Evolutionary conservation across 768 basidiomycete species (phyloP).

Genomic region (Psilocybe subaeruginosa): DNA sequence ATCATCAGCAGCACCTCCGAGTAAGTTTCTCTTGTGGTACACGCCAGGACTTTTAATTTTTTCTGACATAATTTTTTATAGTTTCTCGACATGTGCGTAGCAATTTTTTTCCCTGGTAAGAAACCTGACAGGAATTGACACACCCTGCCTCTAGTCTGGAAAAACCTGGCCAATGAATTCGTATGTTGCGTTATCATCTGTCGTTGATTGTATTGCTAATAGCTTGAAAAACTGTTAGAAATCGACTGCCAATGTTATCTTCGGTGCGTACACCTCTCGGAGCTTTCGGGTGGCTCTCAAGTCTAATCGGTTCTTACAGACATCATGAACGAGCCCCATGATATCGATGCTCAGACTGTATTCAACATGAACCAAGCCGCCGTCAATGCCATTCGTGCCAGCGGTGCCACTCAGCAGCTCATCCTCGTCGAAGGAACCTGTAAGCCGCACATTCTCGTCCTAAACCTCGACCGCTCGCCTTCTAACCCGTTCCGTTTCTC

Average conservation of each 20-base stretch:
- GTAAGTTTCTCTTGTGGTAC: constrained; percentile 33
- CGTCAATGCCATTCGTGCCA: constrained; percentile 64
- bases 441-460: constrained; percentile 17
- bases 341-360: constrained; percentile 53
- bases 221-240: constrained; percentile 27
- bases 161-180: constrained; percentile 56
- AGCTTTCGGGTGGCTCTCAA: no score
- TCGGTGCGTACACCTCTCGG: constrained; percentile 29
- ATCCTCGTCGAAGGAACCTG: constrained; percentile 50
- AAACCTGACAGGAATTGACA: neutral
- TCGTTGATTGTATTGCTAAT: neutral
- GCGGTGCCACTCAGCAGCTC: constrained; percentile 61
- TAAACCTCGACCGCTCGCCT: neutral
- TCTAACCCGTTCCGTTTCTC: constrained; percentile 21
- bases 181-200: constrained; percentile 32
- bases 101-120: neutral
- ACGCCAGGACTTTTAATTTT: neutral
- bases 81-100: neutral
- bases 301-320: constrained; percentile 17
- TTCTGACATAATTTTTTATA: neutral
- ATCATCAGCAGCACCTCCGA: constrained; percentile 50
- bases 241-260: constrained; percentile 56
- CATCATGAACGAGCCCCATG: constrained; percentile 70
- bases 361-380: constrained; percentile 66
- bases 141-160: constrained; percentile 46